These are phyloP conservation scores for Apiotrichum veenhuisii DNA, from an alignment of 1,284 basidiomycete species.

Conservation along the genomic window DNA sequence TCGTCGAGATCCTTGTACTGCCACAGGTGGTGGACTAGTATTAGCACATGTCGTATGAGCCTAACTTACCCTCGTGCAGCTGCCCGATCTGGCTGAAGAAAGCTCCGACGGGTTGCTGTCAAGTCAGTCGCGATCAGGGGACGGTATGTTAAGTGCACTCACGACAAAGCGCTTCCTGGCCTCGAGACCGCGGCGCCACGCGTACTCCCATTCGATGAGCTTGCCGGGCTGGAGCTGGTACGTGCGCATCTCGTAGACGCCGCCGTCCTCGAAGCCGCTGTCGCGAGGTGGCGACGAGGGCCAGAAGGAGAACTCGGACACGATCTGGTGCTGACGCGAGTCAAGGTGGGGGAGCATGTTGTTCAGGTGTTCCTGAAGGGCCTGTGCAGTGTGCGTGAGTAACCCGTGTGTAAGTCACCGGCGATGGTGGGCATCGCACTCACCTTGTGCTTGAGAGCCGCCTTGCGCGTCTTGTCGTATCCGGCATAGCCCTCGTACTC, in stretches of 20 bases:
- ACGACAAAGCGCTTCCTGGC: constrained; percentile 73
- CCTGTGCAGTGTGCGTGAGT: constrained; percentile 1
- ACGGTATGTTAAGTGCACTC: constrained; percentile 22
- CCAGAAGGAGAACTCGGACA: constrained; percentile 91
- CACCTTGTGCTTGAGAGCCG: constrained; percentile 30
- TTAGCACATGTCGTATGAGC: too few species aligned
- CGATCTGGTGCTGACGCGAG: constrained; percentile 69
- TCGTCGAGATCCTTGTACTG: constrained; percentile 82
- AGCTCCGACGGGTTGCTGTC: constrained; percentile 74
- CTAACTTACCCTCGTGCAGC: constrained; percentile 59
- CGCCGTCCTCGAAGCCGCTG: constrained; percentile 58
- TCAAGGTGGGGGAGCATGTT: constrained; percentile 67
- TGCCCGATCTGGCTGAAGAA: constrained; percentile 92
- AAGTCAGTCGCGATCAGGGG: not conserved
- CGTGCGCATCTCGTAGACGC: constrained; percentile 82
- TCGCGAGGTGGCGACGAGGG: constrained; percentile 79
- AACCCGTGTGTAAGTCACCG: not conserved
- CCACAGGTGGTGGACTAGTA: constrained; percentile 80
- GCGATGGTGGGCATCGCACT: not conserved
- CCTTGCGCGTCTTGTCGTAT: constrained; percentile 57
- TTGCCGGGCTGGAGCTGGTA: constrained; percentile 72
- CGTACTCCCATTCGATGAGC: constrained; percentile 85
- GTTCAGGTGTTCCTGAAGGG: constrained; percentile 15
- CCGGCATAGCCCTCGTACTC: constrained; percentile 87
- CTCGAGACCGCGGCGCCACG: constrained; percentile 86